Evolutionary conservation across 345 rosid genomes (phyloP), one percentile per base, ranked within the genome.

Genomic region (Populus euphratica): DNA sequence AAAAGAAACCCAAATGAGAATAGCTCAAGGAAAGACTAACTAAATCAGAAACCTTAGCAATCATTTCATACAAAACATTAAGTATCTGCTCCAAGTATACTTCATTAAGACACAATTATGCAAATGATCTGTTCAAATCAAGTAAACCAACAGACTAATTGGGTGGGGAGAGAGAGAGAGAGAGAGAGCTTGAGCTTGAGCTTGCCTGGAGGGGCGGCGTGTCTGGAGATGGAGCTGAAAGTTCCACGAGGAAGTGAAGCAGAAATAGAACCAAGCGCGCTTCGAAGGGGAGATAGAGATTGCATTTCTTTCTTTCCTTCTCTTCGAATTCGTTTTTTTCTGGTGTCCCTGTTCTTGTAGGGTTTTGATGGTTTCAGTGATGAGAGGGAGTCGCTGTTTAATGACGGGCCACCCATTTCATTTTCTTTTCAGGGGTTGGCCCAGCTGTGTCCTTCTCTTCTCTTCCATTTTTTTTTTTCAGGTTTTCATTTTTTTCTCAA

Each of bases 261-360:
- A 38, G 68, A 38, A 21, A 73, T 50, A 17, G 54, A 50, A 16
- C 54, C 54, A 50, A 50, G 54, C 16, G 54, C 54, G 16, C 31
- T 73, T 3, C 77, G 77, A 17, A 73, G 39, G 18, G 76, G 41
- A 38, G 38, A 38, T 21, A 74, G 70, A 63, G 77, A 74, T 56
- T 69, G 47, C 77, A 74, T 74, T 20, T 41, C 36, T 33, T 33
- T 33, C 36, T 33, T 33, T 41, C 44, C 59, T 62, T 25, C 5
- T 44, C 38, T 63, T 50, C 20, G 54, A 14, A 14, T 50, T 50
- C 54, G 54, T 49, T 50, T 17, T 50, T 50, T 21, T 17, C 54
- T 16, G 20, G 54, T 16, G 7, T 38, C 56, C 4, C 17, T 29
- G 44, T 29, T 29, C 68, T 14, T 14, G 31, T 74, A 63, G 77